Conservation (phyloP, 805 yeast species). For the Debaryomyces hansenii region DNA sequence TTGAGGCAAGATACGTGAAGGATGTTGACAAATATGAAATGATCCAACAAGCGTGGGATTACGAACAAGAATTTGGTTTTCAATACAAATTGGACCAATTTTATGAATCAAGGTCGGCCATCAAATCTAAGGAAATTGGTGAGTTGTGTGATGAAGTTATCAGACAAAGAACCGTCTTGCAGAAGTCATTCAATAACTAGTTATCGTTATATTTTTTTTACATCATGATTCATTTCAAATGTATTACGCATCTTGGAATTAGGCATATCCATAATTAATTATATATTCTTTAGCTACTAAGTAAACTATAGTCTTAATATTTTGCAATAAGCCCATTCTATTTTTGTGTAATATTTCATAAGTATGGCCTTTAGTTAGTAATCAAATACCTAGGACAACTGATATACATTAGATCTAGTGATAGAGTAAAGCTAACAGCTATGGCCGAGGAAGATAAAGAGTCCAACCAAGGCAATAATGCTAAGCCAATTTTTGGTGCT, state of each 20-base stretch:
- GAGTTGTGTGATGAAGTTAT: constrained; percentile 58
- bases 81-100: constrained; percentile 67
- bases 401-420: too few species aligned
- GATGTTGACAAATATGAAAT: constrained; percentile 92
- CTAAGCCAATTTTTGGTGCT: constrained; percentile 49
- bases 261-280: too few species aligned
- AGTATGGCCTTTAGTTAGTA: too few species aligned
- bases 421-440: not conserved
- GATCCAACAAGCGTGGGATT: constrained; percentile 79
- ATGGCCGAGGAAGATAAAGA: not conserved
- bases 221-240: too few species aligned
- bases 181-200: not conserved
- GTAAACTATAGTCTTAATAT: too few species aligned
- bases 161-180: constrained; percentile 19
- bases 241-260: too few species aligned
- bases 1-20: constrained; percentile 88
- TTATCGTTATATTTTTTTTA: too few species aligned
- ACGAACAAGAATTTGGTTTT: constrained; percentile 66
- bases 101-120: constrained; percentile 55
- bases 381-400: too few species aligned
- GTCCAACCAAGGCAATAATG: not conserved
- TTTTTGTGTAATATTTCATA: too few species aligned
- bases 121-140: constrained; percentile 71
- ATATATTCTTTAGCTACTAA: too few species aligned
- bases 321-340: too few species aligned